Conservation (phyloP, 805 yeast genomes). For the Blastobotrys parvus region DNA sequence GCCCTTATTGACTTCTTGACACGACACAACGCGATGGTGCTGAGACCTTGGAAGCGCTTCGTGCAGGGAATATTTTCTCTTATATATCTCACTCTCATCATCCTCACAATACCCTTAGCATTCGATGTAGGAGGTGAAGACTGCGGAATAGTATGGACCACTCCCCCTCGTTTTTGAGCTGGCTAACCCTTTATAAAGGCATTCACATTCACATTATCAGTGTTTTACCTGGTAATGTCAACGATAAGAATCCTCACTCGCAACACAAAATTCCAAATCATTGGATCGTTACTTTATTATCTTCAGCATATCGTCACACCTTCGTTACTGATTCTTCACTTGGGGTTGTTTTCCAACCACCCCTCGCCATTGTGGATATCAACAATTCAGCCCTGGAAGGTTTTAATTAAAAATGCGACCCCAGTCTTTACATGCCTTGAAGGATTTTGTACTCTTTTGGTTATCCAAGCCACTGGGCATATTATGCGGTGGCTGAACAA, state of each 20-base stretch:
- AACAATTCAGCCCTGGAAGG: conserved; percentile 60
- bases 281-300: conserved; percentile 47
- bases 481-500: conserved; percentile 59
- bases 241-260: conserved; percentile 51
- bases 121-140: conserved; percentile 88
- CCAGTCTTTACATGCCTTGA: conserved; percentile 84
- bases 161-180: neutral
- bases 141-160: conserved; percentile 56
- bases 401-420: conserved; percentile 67
- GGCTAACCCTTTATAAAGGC: conserved; percentile 22
- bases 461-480: conserved; percentile 90
- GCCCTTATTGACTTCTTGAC: no score
- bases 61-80: conserved; percentile 17
- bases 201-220: conserved; percentile 64
- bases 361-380: conserved; percentile 23
- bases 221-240: conserved; percentile 63
- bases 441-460: conserved; percentile 84
- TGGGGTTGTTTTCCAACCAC: conserved; percentile 26
- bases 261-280: conserved; percentile 29
- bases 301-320: conserved; percentile 80
- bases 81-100: conserved; percentile 57
- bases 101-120: conserved; percentile 82
- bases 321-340: conserved; percentile 55
- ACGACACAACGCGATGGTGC: no score
- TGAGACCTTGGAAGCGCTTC: conserved; percentile 1